phyloP scores from a whole-genome alignment of 2,329 filamentous ascomycete genomes.

The Bipolaris sorokiniana region DNA sequence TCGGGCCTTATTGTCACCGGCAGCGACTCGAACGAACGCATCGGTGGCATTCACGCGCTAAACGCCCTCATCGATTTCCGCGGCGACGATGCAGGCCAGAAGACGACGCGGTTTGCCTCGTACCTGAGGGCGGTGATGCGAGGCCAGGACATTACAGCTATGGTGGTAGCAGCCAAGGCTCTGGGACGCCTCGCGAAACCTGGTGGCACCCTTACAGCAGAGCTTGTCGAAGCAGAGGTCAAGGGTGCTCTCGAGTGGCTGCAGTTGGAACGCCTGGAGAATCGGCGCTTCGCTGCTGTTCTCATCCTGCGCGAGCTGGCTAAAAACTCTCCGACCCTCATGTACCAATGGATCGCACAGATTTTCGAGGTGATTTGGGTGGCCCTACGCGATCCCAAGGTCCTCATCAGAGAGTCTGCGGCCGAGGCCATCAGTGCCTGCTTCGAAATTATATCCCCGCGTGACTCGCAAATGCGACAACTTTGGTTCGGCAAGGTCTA shows the following conservation, averaged over 20 bases:
- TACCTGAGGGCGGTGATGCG: constrained; percentile 86
- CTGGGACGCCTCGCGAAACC: constrained; percentile 90
- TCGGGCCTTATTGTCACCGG: constrained; percentile 80
- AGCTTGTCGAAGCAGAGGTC: constrained; percentile 95
- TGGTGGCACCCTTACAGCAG: constrained; percentile 90
- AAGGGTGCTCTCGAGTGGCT: constrained; percentile 97
- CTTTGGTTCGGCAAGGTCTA: constrained; percentile 92
- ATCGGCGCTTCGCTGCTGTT: constrained; percentile 89
- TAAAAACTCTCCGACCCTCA: constrained; percentile 89
- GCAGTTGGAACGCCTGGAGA: constrained; percentile 92
- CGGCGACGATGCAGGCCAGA: constrained; percentile 88
- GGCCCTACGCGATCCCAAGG: constrained; percentile 84
- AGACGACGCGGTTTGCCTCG: constrained; percentile 92
- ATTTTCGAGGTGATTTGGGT: constrained; percentile 98
- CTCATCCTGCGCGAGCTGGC: constrained; percentile 89
- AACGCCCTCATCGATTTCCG: constrained; percentile 96
- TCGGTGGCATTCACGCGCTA: constrained; percentile 90
- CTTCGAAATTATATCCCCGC: constrained; percentile 92
- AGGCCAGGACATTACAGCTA: constrained; percentile 87
- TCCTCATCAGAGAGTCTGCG: constrained; percentile 89
- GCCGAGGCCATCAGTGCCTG: constrained; percentile 93
- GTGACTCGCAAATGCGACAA: constrained; percentile 85
- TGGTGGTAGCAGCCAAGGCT: constrained; percentile 87
- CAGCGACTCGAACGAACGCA: constrained; percentile 82
- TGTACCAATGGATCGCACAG: constrained; percentile 94